Evolutionary conservation across 2,329 filamentous ascomycete genomes (phyloP), one percentile per base, ranked within the genome.

Genomic region (Cladorrhinum sp.): DNA sequence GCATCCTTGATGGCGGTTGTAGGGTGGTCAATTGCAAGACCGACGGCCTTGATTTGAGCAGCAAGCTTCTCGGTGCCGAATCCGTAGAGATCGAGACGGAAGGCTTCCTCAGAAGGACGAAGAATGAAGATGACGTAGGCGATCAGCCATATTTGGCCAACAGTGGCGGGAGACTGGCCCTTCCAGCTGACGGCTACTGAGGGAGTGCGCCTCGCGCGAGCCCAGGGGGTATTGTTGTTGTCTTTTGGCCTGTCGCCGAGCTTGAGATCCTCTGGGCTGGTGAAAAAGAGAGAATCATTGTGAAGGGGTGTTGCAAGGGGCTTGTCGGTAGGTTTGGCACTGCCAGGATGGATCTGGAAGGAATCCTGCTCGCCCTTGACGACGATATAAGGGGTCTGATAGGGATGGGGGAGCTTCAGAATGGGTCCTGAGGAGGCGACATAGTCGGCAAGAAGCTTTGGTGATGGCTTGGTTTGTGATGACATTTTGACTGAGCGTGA

Each of bases 191-290:
- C 67, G 5, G 72, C 72, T 48, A 79, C 77, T 57, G 75, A 75
- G 2, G 82, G 81, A 3, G 80, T 81, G 60, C 82, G 78, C 36
- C 81, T 75, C n/a, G 81, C 78, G n/a, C 82, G 76, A 5, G 78
- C 82, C 82, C 82, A 85, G 53, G 80, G 73, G 50, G 79, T 81
- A 71, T 85, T 85, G 72, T 83, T 81, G 60, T 80, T 81, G 32
- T 76, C 76, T 55, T 73, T 65, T 24, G 71, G 71, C n/a, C 70
- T 63, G 57, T 71, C 68, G 48, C 69, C 67, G 20, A 70, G 71
- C 56, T 71, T 72, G 64, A 71, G 67, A 51, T 70, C 65, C 49
- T 68, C 63, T 22, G 74, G 74, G 27, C 72, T 73, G 27, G 72
- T 67, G 65, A 71, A 69, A 54, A 61, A 65, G 54, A 72, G 53